Base-by-base conservation (phyloP, 2,329 filamentous ascomycete species). In the Ophiosphaerella korrae region DNA sequence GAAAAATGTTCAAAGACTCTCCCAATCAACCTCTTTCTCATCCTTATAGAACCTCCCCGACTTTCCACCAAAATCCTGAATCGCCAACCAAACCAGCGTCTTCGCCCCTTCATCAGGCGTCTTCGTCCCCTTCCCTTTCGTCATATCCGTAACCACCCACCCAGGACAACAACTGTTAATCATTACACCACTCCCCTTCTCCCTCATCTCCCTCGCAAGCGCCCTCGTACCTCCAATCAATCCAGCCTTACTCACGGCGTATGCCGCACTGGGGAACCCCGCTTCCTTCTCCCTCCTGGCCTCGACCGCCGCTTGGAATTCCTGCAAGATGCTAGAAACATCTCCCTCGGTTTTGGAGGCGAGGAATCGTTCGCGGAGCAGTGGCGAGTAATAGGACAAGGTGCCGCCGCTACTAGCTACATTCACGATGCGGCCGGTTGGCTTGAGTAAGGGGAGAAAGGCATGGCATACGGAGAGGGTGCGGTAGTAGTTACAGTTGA, bases 401-500 rank as follows among this genome's bases (percentile, higher is more conserved):
- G 72, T 66, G 8, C 80, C 80, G 3, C 72, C 48, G 53, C 71
- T 74, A 61, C 76, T 80, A 3, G 76, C 76, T 2, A 83, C 73
- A 54, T 83, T 83, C 24, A 83, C 75, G 16, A 71, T 48, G 43
- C 80, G 76, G 6, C 78, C 79, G 5, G 67, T 64, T 6, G 72
- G 57, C 36, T 75, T 75, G 50, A 83, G 64, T 5, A 80, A 63
- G 5, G 79, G 77, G 21, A 84, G 68, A 50, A 83, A 72, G 7
- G 70, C 55, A 35, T 74, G 74, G 3, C 75, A 77, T 2, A 75
- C 75, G 41, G 77, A 71, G 12, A 83, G 67, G 3, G 80, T 81
- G 60, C 76, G 77, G 64, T 80, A 78, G 69, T 83, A 83, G 63
- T 84, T 83, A 53, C 75, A 77, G 18, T 73, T 66, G 3, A 83